Percentiles rank a stretch among this genome's conserved stretches.
phyloP scores from a whole-genome alignment of 2,329 filamentous ascomycete species.

The Ilyonectria sp. region DNA sequence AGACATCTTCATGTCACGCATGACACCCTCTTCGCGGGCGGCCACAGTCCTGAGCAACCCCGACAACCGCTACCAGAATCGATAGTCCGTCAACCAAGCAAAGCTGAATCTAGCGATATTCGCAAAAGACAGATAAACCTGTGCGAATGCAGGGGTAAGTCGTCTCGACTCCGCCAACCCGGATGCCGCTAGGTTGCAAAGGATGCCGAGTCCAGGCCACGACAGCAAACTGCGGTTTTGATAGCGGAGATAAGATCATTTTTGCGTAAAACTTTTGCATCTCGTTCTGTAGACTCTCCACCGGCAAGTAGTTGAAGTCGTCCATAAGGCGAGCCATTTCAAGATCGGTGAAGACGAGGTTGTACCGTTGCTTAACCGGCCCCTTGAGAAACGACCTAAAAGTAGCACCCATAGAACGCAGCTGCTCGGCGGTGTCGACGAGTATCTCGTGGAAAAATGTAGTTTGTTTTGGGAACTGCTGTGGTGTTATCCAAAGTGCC shows the following conservation, averaged over 20 bases:
- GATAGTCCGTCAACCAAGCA: slow-evolving; percentile 40
- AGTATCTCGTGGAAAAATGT: slow-evolving; percentile 32
- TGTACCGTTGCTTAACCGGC: not conserved
- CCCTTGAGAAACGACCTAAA: not conserved
- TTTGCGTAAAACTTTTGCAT: slow-evolving; percentile 42
- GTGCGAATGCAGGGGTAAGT: slow-evolving; percentile 36
- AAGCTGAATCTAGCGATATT: slow-evolving; percentile 37
- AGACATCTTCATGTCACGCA: slow-evolving; percentile 41
- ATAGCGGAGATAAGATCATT: slow-evolving; percentile 42
- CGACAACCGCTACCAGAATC: slow-evolving; percentile 38
- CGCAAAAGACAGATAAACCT: slow-evolving; percentile 28
- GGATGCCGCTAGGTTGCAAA: slow-evolving; percentile 23
- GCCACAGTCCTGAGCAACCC: slow-evolving; percentile 36
- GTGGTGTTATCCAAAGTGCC: slow-evolving; percentile 38
- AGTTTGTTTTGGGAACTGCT: slow-evolving; percentile 35
- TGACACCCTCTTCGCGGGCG: slow-evolving; percentile 38
- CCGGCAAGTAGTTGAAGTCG: slow-evolving; percentile 33
- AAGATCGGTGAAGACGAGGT: slow-evolving; percentile 28
- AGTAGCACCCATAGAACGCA: not conserved
- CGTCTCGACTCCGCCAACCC: slow-evolving; percentile 20
- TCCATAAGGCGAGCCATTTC: slow-evolving; percentile 40
- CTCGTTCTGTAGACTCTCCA: slow-evolving; percentile 29
- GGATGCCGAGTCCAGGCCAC: slow-evolving; percentile 44
- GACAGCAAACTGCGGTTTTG: slow-evolving; percentile 39
- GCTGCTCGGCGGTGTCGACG: slow-evolving; percentile 19